Conservation (phyloP, 73 alveolate species). For the Paramecium caudatum region DNA sequence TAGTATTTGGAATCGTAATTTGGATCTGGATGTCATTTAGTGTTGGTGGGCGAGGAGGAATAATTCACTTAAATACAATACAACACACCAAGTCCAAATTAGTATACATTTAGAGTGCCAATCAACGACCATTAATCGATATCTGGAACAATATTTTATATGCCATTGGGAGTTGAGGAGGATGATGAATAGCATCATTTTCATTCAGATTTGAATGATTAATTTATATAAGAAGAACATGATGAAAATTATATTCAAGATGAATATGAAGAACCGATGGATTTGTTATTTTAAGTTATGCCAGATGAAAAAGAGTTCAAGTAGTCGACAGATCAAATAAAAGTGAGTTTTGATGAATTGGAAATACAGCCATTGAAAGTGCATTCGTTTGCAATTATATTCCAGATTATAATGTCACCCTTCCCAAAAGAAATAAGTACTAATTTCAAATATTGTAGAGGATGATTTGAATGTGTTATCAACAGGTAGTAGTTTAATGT, state of each 20-base stretch:
- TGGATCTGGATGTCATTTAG: conserved; percentile 37
- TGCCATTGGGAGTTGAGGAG: conserved; percentile 18
- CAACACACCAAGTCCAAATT: neutral
- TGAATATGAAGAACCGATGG: conserved; percentile 73
- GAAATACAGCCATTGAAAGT: conserved; percentile 66
- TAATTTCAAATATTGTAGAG: conserved; percentile 1
- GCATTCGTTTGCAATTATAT: conserved; percentile 3
- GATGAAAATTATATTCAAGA: conserved; percentile 39
- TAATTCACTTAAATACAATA: neutral
- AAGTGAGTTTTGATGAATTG: conserved; percentile 68
- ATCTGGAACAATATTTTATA: neutral
- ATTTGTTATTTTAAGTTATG: conserved; percentile 40
- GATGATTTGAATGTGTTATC: conserved; percentile 59
- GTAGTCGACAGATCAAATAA: conserved; percentile 32
- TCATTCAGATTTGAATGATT: too few species aligned
- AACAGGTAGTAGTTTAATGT: conserved; percentile 56
- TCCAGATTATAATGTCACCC: conserved; percentile 26
- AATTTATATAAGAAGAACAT: neutral
- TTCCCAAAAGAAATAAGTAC: conserved; percentile 66
- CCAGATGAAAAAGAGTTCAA: conserved; percentile 13
- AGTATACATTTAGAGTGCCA: neutral
- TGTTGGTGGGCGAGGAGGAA: neutral
- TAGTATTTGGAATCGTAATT: neutral
- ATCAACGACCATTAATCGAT: neutral
- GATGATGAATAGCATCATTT: neutral